phyloP scores from a whole-genome alignment of 2,329 filamentous ascomycete species.

The Colletotrichum lini region DNA sequence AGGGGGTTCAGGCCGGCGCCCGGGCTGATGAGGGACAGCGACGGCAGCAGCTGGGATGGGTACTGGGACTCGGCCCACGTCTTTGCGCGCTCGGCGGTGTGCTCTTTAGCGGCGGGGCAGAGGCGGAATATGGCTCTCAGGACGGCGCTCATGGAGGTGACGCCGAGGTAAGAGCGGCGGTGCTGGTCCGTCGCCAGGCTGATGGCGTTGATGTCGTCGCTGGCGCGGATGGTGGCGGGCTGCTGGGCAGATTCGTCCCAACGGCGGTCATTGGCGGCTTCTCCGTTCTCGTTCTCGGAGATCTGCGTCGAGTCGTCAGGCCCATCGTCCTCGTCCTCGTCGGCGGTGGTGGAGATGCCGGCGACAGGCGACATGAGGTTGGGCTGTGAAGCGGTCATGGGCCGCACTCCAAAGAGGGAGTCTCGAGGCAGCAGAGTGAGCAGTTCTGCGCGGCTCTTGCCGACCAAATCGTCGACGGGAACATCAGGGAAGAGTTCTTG shows the following conservation, averaged over 20 bases:
- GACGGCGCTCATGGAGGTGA: slow-evolving; percentile 75
- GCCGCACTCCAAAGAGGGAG: slow-evolving; percentile 6
- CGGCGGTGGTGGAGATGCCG: slow-evolving; percentile 6
- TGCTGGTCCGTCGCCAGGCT: slow-evolving; percentile 67
- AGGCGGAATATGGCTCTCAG: slow-evolving; percentile 69
- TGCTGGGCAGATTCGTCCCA: slow-evolving; percentile 49
- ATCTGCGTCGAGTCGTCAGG: slow-evolving; percentile 45
- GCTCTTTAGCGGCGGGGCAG: slow-evolving; percentile 49
- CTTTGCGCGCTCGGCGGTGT: slow-evolving; percentile 47
- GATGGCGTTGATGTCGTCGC: slow-evolving; percentile 52
- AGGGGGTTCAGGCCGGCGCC: slow-evolving; percentile 58
- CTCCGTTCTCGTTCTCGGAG: slow-evolving; percentile 49
- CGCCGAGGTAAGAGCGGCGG: slow-evolving; percentile 73
- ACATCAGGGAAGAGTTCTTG: slow-evolving; percentile 45
- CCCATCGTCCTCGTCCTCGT: slow-evolving; percentile 22
- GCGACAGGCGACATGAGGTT: slow-evolving; percentile 17
- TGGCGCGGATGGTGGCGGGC: slow-evolving; percentile 44
- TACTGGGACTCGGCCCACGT: slow-evolving; percentile 46
- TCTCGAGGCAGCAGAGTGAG: slow-evolving; percentile 39
- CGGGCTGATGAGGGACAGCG: slow-evolving; percentile 39
- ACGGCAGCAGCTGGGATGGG: slow-evolving; percentile 50
- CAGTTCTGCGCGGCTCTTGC: slow-evolving; percentile 45
- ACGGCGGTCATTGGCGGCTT: slow-evolving; percentile 47
- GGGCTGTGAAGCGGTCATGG: not conserved
- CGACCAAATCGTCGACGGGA: slow-evolving; percentile 40